Evolutionary conservation across 805 yeast species (phyloP), one percentile per base, ranked within the genome.

Genomic region (Saccharomycopsis schoenii): DNA sequence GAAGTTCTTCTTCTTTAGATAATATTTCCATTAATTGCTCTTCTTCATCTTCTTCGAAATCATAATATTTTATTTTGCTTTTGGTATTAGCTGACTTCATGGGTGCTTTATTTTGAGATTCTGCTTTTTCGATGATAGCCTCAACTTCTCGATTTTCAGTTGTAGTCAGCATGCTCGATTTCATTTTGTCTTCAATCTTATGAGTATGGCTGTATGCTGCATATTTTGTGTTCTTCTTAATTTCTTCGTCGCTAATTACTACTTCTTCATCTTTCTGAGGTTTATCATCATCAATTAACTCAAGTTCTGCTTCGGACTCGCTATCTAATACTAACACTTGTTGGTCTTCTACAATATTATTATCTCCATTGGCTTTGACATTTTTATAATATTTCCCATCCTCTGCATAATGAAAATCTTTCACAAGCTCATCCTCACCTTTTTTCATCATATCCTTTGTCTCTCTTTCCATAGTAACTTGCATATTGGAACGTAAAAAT

Each of bases 11-110:
- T 70, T 94, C 99, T 52, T 80, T 79, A 51, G 78, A 76, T 56
- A 93, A 72, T 65, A 85, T 86, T 40, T 82, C 77, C 1, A 80
- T 78, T 2, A 90, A 70, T 21, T 83, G 81, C 41, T 83, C 84
- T 61, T 90, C 96, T 61, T 92, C 97, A 17, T 84, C 85, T 59
- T 88, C 91, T 25, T 83, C 83, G 69, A 86, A 86, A 60, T 83
- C 88, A 67, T 85, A 87, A 59, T 84, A 56, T 19, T 34, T 43
- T 21, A 57, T 39, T 24, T 57, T 52, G 6, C 58, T 55, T 29
- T 43, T 25, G 3, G 17, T 17, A 17, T 25, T 19, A 41, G 42
- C 11, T 37, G 55, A 19, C 25, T 29, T 29, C 34, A 6, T 29
- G 6, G n/a, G 21, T 21, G 5, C 25, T 43, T 43, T 12, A 3